Percentiles rank a stretch among this genome's conserved stretches.
phyloP scores from a whole-genome alignment of 345 rosid species.

The Bruguiera parviflora region DNA sequence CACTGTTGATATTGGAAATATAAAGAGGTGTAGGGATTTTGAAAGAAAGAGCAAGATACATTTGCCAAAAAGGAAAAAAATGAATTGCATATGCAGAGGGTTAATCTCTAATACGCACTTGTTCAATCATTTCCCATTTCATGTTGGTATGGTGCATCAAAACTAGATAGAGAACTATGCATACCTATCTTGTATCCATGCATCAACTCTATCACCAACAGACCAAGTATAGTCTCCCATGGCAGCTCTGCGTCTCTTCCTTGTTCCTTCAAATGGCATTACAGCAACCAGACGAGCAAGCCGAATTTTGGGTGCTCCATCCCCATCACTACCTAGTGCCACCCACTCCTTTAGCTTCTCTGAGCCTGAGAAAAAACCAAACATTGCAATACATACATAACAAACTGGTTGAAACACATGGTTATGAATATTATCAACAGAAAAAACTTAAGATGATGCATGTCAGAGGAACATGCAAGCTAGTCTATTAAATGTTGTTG shows the following conservation, averaged over 20 bases:
- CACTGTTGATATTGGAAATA: too few relatives aligned
- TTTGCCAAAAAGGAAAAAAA: too few relatives aligned
- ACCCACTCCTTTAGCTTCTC: conserved; percentile 91
- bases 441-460: neutral
- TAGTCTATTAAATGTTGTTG: neutral
- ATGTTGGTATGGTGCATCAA: neutral
- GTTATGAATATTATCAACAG: too few relatives aligned
- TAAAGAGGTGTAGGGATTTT: too few relatives aligned
- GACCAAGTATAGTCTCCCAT: conserved; percentile 69
- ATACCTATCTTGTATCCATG: conserved; percentile 83
- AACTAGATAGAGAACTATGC: neutral
- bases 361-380: conserved; percentile 39
- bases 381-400: neutral
- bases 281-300: conserved; percentile 61
- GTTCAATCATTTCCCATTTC: too few relatives aligned
- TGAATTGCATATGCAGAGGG: too few relatives aligned
- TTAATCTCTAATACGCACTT: too few relatives aligned
- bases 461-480: neutral
- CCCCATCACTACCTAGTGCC: conserved; percentile 54
- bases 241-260: conserved; percentile 91
- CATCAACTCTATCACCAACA: conserved; percentile 90
- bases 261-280: conserved; percentile 82
- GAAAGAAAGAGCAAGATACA: too few relatives aligned
- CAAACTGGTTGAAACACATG: neutral
- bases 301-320: conserved; percentile 65